phyloP scores from a whole-genome alignment of 2,329 filamentous ascomycete genomes.

The Diaporthe velutina region DNA sequence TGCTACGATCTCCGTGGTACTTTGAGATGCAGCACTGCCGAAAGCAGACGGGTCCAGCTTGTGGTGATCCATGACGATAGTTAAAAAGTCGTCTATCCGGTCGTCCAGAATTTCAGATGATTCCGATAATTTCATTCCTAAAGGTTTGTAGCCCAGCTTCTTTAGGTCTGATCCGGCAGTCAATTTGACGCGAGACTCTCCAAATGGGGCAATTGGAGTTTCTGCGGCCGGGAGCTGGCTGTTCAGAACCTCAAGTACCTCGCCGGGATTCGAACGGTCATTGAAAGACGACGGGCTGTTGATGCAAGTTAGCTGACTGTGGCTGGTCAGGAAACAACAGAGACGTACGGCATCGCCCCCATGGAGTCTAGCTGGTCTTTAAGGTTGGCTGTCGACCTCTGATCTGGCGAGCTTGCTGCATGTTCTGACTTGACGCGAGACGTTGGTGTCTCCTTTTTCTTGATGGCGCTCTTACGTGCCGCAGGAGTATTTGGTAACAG shows the following conservation, averaged over 20 bases:
- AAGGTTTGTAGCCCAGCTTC: conserved; percentile 90
- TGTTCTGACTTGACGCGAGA: conserved; percentile 60
- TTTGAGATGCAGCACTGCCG: conserved; percentile 87
- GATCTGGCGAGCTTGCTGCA: conserved; percentile 59
- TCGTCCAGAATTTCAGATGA: conserved; percentile 95
- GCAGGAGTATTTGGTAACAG: conserved; percentile 75
- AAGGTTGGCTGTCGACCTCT: conserved; percentile 55
- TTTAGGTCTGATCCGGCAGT: conserved; percentile 89
- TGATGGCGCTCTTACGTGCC: conserved; percentile 54
- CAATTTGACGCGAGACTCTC: conserved; percentile 84
- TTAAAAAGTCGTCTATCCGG: conserved; percentile 89
- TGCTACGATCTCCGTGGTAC: conserved; percentile 87
- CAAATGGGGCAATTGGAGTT: conserved; percentile 77
- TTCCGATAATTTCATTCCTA: conserved; percentile 95
- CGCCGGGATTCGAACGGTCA: conserved; percentile 82
- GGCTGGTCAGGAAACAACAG: background rate
- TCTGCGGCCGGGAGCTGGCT: conserved; percentile 76
- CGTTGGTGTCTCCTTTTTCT: conserved; percentile 60
- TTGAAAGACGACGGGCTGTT: conserved; percentile 75
- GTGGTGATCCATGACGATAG: conserved; percentile 80
- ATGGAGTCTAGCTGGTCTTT: conserved; percentile 56
- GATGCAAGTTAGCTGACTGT: background rate
- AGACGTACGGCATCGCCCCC: conserved; percentile 54
- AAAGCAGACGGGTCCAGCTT: conserved; percentile 83
- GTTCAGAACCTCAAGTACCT: conserved; percentile 87